Conservation (phyloP, 2,329 filamentous ascomycete species). For the Colletotrichum endophyticum region DNA sequence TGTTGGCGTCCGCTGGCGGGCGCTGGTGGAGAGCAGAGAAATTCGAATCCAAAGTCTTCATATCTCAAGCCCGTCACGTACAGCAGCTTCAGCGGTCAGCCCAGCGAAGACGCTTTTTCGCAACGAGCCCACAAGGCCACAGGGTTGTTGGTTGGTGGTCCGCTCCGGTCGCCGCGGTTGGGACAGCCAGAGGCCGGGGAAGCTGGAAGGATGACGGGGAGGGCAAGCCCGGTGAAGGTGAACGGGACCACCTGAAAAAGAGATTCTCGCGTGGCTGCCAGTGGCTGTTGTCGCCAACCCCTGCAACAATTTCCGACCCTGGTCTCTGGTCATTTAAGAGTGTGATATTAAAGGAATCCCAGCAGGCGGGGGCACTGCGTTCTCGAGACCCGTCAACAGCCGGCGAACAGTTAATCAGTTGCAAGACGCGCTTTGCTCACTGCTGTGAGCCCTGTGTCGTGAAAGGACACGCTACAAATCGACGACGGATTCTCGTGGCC, state of each 20-base stretch:
- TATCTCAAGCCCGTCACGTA: background rate
- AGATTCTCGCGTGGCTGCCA: background rate
- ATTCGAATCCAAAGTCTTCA: background rate
- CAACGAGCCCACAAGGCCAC: background rate
- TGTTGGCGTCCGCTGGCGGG: background rate
- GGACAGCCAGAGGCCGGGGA: background rate
- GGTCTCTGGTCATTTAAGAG: constrained; percentile 11
- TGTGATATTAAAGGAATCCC: constrained; percentile 3
- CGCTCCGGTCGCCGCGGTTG: background rate
- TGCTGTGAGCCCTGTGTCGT: background rate
- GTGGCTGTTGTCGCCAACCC: background rate
- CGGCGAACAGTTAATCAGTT: background rate
- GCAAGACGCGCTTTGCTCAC: background rate
- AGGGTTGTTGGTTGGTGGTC: background rate
- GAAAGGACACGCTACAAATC: background rate
- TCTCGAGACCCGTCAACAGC: background rate
- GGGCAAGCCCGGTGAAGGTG: background rate
- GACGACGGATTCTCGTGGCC: background rate
- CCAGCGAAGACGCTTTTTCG: background rate
- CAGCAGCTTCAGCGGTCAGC: background rate
- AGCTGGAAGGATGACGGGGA: background rate
- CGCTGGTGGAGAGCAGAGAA: background rate
- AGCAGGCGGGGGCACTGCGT: background rate
- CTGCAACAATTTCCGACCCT: constrained; percentile 14
- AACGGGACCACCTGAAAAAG: background rate